Conservation (phyloP, 225 moss, liverwort and hornwort genomes). For the Takakia lepidozioides region DNA sequence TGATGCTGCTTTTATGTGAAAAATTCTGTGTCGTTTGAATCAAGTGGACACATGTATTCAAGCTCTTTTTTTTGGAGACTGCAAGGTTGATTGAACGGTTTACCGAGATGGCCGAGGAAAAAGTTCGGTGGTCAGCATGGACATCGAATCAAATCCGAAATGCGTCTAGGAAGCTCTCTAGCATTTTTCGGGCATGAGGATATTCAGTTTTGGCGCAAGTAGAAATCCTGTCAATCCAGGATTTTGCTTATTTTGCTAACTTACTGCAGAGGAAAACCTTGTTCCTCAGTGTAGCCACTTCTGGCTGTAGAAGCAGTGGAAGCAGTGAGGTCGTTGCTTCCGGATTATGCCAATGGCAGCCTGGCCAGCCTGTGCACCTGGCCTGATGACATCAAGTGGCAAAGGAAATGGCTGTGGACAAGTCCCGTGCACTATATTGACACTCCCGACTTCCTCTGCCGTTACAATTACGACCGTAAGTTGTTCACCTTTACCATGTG, state of each 20-base stretch:
- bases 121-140: too few relatives aligned
- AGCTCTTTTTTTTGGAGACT: too few relatives aligned
- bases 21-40: too few relatives aligned
- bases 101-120: too few relatives aligned
- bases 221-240: not conserved
- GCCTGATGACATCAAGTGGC: slow-evolving; percentile 81
- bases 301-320: slow-evolving; percentile 46
- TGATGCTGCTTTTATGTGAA: too few relatives aligned
- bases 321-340: slow-evolving; percentile 68
- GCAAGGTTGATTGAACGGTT: too few relatives aligned
- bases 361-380: slow-evolving; percentile 70
- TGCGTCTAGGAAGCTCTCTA: not conserved
- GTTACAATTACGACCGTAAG: slow-evolving; percentile 75
- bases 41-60: too few relatives aligned
- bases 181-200: not conserved
- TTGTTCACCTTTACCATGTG: too few relatives aligned
- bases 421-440: slow-evolving; percentile 79
- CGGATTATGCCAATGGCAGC: slow-evolving; percentile 67
- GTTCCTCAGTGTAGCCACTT: slow-evolving; percentile 35
- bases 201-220: too few relatives aligned
- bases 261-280: too few relatives aligned
- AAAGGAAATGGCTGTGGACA: slow-evolving; percentile 74
- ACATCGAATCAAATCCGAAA: too few relatives aligned
- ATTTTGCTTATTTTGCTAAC: not conserved
- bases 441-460: slow-evolving; percentile 82